These are phyloP conservation scores for Pythium aquatile DNA, from an alignment of 352 stramenopile genomes.

Conservation along the genomic window DNA sequence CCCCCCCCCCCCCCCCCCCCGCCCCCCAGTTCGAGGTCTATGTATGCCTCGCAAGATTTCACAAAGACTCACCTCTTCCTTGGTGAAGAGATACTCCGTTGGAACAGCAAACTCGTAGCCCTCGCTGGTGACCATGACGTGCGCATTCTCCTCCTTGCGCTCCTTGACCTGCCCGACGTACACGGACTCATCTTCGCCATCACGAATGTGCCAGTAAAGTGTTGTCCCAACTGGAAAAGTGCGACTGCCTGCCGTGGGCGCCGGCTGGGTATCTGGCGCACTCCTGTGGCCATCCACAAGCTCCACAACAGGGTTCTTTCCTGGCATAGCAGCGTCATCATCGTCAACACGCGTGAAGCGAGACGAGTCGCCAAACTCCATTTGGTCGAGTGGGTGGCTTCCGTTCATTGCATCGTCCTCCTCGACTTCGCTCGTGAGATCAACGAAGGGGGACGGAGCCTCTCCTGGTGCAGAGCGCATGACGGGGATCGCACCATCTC, in stretches of 20 bases:
- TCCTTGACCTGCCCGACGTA: conserved; percentile 18
- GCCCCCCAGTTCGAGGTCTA: too few relatives aligned
- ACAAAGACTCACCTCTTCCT: conserved; percentile 19
- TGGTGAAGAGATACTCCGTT: conserved; percentile 12
- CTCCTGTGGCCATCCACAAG: conserved; percentile 1
- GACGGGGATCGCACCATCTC: background rate
- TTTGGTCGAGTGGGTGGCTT: conserved; percentile 3
- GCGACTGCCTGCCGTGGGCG: background rate
- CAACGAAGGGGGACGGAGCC: conserved; percentile 10
- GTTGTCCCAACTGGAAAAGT: conserved; percentile 17
- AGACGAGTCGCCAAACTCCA: conserved; percentile 36
- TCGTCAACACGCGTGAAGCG: conserved; percentile 47
- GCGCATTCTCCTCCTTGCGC: conserved; percentile 4
- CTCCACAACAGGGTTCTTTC: conserved; percentile 8
- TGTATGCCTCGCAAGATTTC: too few relatives aligned
- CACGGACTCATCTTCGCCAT: conserved; percentile 16
- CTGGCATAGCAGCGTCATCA: conserved; percentile 29
- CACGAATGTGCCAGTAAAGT: conserved; percentile 19
- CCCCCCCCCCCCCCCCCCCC: too few relatives aligned
- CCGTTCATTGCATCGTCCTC: conserved; percentile 20
- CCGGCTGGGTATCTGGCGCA: background rate
- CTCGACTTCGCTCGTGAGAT: conserved; percentile 20
- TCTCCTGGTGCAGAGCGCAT: conserved; percentile 13
- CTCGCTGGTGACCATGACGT: conserved; percentile 19
- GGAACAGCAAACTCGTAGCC: conserved; percentile 19